Conservation (phyloP, 139 green algal genomes). For the Chlamydomonas schloesseri region DNA sequence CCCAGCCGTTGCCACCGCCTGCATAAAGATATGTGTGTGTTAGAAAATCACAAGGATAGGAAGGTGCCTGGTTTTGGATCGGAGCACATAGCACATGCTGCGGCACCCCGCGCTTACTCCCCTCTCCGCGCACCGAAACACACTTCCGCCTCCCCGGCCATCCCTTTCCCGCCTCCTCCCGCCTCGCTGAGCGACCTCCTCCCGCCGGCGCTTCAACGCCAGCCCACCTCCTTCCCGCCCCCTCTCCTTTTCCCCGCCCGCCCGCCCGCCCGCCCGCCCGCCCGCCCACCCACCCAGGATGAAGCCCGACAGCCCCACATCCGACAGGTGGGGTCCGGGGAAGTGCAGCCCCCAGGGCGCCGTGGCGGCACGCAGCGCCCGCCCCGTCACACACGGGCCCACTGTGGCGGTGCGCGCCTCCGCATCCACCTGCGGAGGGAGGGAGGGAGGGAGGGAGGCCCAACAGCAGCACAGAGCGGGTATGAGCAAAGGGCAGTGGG, state of each 20-base stretch:
- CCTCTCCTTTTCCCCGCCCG: too few relatives aligned
- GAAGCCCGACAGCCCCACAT: constrained; percentile 6
- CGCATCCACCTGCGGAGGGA: neutral
- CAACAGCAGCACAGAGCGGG: too few relatives aligned
- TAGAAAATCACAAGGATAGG: too few relatives aligned
- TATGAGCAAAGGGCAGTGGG: neutral
- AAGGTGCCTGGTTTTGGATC: too few relatives aligned
- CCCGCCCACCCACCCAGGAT: constrained; percentile 7
- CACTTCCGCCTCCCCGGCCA: too few relatives aligned
- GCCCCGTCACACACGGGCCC: neutral
- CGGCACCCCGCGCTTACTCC: too few relatives aligned
- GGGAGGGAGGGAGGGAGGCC: neutral
- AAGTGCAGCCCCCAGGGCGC: constrained; percentile 20
- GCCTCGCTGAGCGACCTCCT: too few relatives aligned
- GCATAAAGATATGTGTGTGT: neutral
- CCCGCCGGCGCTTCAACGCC: too few relatives aligned
- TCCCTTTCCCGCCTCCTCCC: too few relatives aligned
- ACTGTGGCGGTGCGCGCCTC: neutral
- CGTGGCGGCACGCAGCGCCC: neutral
- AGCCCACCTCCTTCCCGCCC: too few relatives aligned
- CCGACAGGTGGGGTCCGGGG: constrained; percentile 19
- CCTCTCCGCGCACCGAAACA: neutral
- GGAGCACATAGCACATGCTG: neutral
- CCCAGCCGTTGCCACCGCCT: constrained; percentile 44
- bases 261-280: too few relatives aligned